A percentile compares a stretch with the other conserved stretches of the same genome.
These are phyloP conservation scores for Lecanicillium sp. DNA, from an alignment of 2,329 filamentous ascomycete genomes.

Conservation along the genomic window DNA sequence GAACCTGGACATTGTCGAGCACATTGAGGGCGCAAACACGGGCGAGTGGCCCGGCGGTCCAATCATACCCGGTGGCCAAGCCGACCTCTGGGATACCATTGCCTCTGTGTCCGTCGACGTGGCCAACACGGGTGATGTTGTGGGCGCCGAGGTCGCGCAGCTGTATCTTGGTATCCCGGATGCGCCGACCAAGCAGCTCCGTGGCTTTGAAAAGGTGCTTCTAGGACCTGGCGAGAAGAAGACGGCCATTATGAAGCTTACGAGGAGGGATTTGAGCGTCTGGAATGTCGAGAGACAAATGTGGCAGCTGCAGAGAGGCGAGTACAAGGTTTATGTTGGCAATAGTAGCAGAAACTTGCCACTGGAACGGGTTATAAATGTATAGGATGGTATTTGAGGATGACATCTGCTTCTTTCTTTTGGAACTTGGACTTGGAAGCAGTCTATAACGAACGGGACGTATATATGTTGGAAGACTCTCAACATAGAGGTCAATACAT, in stretches of 20 bases:
- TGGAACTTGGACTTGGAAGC: too few species aligned
- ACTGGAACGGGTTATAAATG: constrained; percentile 29
- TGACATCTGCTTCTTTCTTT: too few species aligned
- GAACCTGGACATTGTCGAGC: constrained; percentile 27
- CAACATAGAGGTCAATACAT: too few species aligned
- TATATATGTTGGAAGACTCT: too few species aligned
- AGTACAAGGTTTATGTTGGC: constrained; percentile 37
- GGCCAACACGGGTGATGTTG: constrained; percentile 31
- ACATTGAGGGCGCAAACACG: constrained; percentile 17
- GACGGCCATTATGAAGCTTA: constrained; percentile 44
- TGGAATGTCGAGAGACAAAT: constrained; percentile 57
- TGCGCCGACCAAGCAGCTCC: constrained; percentile 49
- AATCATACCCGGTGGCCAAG: constrained; percentile 34
- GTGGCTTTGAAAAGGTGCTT: constrained; percentile 56
- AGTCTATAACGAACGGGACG: too few species aligned
- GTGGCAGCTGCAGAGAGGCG: constrained; percentile 45
- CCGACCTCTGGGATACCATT: constrained; percentile 40
- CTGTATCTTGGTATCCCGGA: constrained; percentile 39
- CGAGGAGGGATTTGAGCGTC: constrained; percentile 56
- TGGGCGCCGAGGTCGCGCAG: constrained; percentile 40
- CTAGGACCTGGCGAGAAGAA: constrained; percentile 36
- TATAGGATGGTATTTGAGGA: constrained; percentile 11
- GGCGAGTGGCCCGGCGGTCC: constrained; percentile 29
- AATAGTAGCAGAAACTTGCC: constrained; percentile 38
- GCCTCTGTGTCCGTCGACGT: constrained; percentile 30